Evolutionary conservation across 2,329 filamentous ascomycete genomes (phyloP).

Genomic region (Hymenoscyphus infarciens): DNA sequence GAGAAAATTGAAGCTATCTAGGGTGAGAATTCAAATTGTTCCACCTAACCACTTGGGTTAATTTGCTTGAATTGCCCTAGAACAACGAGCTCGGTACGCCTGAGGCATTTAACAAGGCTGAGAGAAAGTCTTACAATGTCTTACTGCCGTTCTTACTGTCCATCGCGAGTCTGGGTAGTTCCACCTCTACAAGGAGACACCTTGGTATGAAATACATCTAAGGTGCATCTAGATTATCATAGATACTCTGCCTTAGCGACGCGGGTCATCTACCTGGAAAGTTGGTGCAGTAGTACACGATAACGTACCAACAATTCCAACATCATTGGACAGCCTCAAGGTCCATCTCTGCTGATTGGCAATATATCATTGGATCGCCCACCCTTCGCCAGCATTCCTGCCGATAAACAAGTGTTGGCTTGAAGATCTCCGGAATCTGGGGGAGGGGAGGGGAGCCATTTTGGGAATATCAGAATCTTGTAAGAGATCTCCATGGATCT

Average conservation of each 20-base stretch:
- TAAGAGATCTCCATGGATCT: neutral
- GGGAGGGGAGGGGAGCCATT: neutral
- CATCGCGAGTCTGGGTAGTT: too few species aligned
- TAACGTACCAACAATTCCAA: neutral
- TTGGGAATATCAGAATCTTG: neutral
- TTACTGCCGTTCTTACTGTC: neutral
- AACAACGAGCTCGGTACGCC: too few species aligned
- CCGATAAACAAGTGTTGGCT: neutral
- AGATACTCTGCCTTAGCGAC: neutral
- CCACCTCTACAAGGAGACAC: too few species aligned
- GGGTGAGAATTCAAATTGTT: too few species aligned
- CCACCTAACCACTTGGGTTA: too few species aligned
- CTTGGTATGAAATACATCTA: too few species aligned
- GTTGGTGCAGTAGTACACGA: neutral
- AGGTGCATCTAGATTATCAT: neutral
- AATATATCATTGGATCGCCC: neutral
- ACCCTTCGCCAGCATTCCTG: neutral
- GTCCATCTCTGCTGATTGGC: neutral
- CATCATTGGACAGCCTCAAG: neutral
- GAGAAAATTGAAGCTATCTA: too few species aligned
- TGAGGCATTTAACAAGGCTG: too few species aligned
- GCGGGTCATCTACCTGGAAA: constrained; percentile 1
- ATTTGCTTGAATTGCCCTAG: too few species aligned
- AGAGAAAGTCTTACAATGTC: too few species aligned
- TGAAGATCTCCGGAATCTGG: neutral